A percentile compares a stretch with the other conserved stretches of the same genome.
Evolutionary conservation across 106 monocot genomes (phyloP).

Genomic region (Dioscorea alata): DNA sequence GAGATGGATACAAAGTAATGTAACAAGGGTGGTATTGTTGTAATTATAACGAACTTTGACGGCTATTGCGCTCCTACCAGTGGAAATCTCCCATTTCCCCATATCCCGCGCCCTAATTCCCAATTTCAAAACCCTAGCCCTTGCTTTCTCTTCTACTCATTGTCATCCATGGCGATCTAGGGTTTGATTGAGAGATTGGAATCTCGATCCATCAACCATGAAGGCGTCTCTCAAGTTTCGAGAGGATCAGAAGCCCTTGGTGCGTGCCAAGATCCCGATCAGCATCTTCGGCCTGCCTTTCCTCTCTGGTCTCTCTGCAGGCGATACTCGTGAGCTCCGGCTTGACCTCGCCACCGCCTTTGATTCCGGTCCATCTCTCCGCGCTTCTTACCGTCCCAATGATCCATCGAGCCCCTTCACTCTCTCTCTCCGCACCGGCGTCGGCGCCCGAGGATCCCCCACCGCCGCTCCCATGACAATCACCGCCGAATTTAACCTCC

Average conservation of each 20-base stretch:
- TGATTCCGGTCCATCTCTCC: slow-evolving; percentile 57
- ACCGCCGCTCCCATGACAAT: slow-evolving; percentile 57
- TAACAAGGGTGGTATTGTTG: too few species aligned
- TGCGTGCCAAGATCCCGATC: slow-evolving; percentile 72
- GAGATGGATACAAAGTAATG: too few species aligned
- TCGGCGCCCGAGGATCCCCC: slow-evolving; percentile 70
- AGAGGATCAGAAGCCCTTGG: slow-evolving; percentile 55
- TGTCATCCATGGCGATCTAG: neutral
- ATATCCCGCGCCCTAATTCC: neutral
- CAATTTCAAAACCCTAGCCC: neutral
- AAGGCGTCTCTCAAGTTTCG: slow-evolving; percentile 89
- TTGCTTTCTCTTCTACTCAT: neutral
- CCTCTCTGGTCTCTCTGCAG: slow-evolving; percentile 53
- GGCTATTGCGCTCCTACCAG: too few species aligned
- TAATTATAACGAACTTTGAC: too few species aligned
- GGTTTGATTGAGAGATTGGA: neutral
- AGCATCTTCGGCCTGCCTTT: slow-evolving; percentile 81
- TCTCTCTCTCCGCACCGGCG: slow-evolving; percentile 63
- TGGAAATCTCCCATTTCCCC: neutral
- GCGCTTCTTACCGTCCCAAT: slow-evolving; percentile 85
- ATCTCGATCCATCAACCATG: slow-evolving; percentile 26
- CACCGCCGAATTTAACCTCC: slow-evolving; percentile 74
- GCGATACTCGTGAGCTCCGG: slow-evolving; percentile 61
- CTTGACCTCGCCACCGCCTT: slow-evolving; percentile 83
- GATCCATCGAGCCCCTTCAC: slow-evolving; percentile 53